Percentiles rank a stretch among this genome's conserved stretches.
Evolutionary conservation across 2,329 filamentous ascomycete genomes (phyloP).

Genomic region (Curvularia hawaiiensis): DNA sequence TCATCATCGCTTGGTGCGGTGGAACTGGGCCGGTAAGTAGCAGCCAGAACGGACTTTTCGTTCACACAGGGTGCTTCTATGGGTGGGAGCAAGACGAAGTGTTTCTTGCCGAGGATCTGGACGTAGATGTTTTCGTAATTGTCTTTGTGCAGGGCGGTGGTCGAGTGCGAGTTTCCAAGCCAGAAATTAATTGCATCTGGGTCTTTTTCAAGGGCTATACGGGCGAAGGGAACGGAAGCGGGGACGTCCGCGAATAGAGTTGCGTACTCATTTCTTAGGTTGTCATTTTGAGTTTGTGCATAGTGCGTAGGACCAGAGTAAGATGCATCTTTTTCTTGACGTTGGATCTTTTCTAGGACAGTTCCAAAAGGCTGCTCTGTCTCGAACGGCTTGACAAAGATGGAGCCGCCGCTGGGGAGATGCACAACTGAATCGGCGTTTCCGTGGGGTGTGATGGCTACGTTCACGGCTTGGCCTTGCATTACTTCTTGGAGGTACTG

Average conservation of each 20-base stretch:
- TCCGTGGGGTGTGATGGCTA: conserved; percentile 77
- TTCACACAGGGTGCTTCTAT: conserved; percentile 71
- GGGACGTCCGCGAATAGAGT: conserved; percentile 68
- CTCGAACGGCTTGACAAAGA: conserved; percentile 75
- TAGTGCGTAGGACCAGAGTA: conserved; percentile 53
- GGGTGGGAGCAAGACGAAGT: conserved; percentile 77
- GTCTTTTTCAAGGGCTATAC: conserved; percentile 67
- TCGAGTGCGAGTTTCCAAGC: conserved; percentile 72
- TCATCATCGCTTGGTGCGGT: conserved; percentile 14
- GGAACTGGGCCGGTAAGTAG: conserved; percentile 57
- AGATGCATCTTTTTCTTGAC: conserved; percentile 54
- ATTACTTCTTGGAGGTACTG: conserved; percentile 63
- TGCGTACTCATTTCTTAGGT: conserved; percentile 74
- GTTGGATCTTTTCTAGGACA: conserved; percentile 66
- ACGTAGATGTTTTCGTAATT: conserved; percentile 88
- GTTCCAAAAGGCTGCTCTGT: conserved; percentile 64
- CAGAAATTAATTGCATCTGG: conserved; percentile 84
- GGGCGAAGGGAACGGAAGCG: conserved; percentile 70
- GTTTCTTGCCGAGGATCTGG: conserved; percentile 73
- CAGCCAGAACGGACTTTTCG: conserved; percentile 63
- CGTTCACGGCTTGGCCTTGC: conserved; percentile 65
- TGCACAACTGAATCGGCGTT: conserved; percentile 67
- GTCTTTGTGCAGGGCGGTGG: conserved; percentile 78
- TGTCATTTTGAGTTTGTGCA: conserved; percentile 84
- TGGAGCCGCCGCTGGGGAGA: conserved; percentile 57